Conservation (phyloP, 2,329 filamentous ascomycete species). For the Colletotrichum plurivorum region DNA sequence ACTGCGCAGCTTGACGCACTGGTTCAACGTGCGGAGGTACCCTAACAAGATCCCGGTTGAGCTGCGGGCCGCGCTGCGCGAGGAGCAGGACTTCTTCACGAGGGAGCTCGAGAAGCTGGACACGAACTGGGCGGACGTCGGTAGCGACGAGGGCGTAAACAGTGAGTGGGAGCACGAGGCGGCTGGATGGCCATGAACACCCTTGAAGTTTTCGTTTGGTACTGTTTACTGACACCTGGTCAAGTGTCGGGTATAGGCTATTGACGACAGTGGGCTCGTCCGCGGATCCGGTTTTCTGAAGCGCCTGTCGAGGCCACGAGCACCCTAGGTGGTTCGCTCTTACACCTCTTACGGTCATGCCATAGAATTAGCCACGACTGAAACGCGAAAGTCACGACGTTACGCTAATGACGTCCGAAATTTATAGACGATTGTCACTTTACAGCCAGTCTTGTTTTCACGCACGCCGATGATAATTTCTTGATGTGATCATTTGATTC, state of each 20-base stretch:
- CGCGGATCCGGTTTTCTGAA: not conserved
- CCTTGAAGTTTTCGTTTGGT: conserved; percentile 2
- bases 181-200: conserved; percentile 35
- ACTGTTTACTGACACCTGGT: conserved; percentile 28
- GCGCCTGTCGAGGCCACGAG: not conserved
- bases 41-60: conserved; percentile 80
- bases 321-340: not conserved
- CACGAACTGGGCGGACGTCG: conserved; percentile 61
- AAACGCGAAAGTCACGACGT: not conserved
- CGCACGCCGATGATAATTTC: too few relatives aligned
- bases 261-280: conserved; percentile 2
- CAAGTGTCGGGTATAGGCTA: conserved; percentile 39
- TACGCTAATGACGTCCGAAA: not conserved
- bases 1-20: conserved; percentile 89
- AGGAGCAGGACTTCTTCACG: conserved; percentile 85
- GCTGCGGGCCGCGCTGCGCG: conserved; percentile 71
- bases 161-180: conserved; percentile 45
- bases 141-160: conserved; percentile 47
- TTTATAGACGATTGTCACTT: not conserved
- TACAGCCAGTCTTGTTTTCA: too few relatives aligned
- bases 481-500: not conserved
- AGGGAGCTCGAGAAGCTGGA: conserved; percentile 83
- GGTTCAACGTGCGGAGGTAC: conserved; percentile 90
- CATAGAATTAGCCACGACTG: conserved; percentile 4
- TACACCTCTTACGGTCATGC: not conserved